Base-by-base conservation (phyloP, 768 basidiomycete species). In the Xerocomus potaroensis region DNA sequence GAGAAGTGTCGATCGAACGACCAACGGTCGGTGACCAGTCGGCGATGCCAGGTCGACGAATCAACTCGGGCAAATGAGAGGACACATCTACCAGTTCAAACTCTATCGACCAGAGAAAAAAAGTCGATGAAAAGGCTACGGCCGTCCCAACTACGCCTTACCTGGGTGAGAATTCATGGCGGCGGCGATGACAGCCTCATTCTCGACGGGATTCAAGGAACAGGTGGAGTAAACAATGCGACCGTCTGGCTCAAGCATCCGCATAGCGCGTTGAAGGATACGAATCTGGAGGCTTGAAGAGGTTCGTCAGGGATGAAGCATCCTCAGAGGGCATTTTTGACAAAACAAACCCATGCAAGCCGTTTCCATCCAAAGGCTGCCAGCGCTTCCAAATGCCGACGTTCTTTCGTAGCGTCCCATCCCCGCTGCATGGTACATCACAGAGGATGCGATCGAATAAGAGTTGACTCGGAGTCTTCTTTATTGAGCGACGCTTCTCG, bases 191-290 rank as follows among this genome's bases (percentile, higher is more conserved):
- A 98, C 95, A 8, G 96, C 91, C 65, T 99, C 96, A 62, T 99
- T 97, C 68, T 99, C 96, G 11, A 92, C 77, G 1, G 96, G 96
- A 64, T 98, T 98, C 54, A 98, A 72, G 0, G 94, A 97, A 60
- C 96, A 98, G 0, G 96, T 99, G 5, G 96, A 98, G 64, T 98
- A 99, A 15, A 98, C 94, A 51, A 98, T 86, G 29, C 88, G 83
- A 8, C 94, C 95, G n/a, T 83, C 79, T 10, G 63, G 59, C 51
- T 78, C 75, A 32, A 99, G 77, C 69, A 98, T 77, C 46, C 84
- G 81, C 89, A 99, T 96, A 1, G 86, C 95, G 16, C 96, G 86
- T 50, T 86, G 77, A 16, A 98, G 77, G 55, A 99, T 98, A 16
- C 96, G 86, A 32, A 92, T 72, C 62, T 99, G 96, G 24, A 99